A percentile compares a stretch with the other conserved stretches of the same genome.
Evolutionary conservation across 2,329 filamentous ascomycete species (phyloP).

Genomic region (Apiospora rasikravindrae): DNA sequence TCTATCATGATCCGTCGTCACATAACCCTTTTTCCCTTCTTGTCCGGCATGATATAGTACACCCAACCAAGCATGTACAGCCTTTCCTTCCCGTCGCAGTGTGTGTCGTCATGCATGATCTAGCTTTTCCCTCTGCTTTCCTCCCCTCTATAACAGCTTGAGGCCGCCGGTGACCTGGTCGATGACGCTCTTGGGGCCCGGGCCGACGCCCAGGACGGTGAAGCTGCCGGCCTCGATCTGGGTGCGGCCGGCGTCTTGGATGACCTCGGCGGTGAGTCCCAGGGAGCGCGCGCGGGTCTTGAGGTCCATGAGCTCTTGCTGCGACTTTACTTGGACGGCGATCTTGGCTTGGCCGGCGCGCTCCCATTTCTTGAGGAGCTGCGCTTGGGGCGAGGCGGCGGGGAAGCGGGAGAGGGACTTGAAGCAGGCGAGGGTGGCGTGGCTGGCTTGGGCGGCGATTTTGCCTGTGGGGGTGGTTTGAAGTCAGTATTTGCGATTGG

Average conservation of each 20-base stretch:
- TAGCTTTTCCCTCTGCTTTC: not conserved
- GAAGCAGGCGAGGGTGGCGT: conserved; percentile 98
- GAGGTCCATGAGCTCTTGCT: conserved; percentile 77
- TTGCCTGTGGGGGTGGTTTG: conserved; percentile 72
- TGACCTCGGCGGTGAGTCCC: conserved; percentile 86
- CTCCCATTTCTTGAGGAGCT: conserved; percentile 85
- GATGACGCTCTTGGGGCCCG: conserved; percentile 83
- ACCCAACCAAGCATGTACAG: not conserved
- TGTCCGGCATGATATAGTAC: conserved; percentile 10
- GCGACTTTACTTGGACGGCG: conserved; percentile 84
- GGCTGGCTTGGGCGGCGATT: conserved; percentile 93
- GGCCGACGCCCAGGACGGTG: conserved; percentile 86
- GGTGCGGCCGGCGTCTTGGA: conserved; percentile 93
- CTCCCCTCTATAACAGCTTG: conserved; percentile 36
- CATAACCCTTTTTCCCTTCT: not conserved
- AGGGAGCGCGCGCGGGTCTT: conserved; percentile 82
- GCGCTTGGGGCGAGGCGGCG: conserved; percentile 58
- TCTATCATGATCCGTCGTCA: conserved; percentile 12
- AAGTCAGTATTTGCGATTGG: conserved; percentile 19
- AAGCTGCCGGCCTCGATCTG: conserved; percentile 94
- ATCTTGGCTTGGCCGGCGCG: conserved; percentile 88
- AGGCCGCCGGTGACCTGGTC: conserved; percentile 66
- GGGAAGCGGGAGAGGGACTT: conserved; percentile 71
- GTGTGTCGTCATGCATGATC: not conserved
- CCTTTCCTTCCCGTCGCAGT: not conserved